phyloP scores from a whole-genome alignment of 2,329 filamentous ascomycete species.

The Paecilomyces sp. region DNA sequence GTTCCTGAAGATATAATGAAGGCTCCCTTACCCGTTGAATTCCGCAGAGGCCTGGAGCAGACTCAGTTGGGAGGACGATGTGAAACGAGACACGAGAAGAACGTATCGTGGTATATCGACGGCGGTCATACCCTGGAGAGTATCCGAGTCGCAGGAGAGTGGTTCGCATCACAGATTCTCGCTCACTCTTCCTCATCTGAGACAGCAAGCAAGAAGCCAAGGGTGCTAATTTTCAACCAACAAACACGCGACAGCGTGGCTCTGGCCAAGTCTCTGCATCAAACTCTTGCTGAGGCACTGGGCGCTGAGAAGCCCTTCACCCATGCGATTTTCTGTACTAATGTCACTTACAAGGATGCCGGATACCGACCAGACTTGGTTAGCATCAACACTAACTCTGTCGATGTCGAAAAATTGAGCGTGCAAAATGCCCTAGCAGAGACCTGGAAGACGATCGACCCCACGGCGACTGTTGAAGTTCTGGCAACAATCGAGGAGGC shows the following conservation, averaged over 20 bases:
- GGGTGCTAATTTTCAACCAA: constrained; percentile 84
- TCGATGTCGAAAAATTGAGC: constrained; percentile 50
- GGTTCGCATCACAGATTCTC: constrained; percentile 58
- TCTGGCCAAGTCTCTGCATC: constrained; percentile 58
- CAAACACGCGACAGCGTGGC: constrained; percentile 70
- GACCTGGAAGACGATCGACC: constrained; percentile 53
- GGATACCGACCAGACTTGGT: constrained; percentile 60
- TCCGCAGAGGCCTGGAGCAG: constrained; percentile 57
- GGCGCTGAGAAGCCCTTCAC: constrained; percentile 50
- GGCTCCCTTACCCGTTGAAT: constrained; percentile 49
- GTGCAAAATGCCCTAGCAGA: constrained; percentile 63
- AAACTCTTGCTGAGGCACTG: constrained; percentile 43
- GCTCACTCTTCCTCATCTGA: constrained; percentile 25
- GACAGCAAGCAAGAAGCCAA: constrained; percentile 28
- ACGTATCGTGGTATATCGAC: constrained; percentile 72
- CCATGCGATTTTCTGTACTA: constrained; percentile 74
- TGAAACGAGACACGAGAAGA: constrained; percentile 55
- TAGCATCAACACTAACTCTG: constrained; percentile 53
- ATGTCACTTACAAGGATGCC: constrained; percentile 56
- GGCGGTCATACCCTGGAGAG: constrained; percentile 85
- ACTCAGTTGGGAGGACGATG: constrained; percentile 71
- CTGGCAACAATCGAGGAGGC: constrained; percentile 63
- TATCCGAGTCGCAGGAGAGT: constrained; percentile 65
- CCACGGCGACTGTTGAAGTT: constrained; percentile 48
- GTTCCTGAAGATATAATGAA: constrained; percentile 31